Evolutionary conservation across 164 flowering plant genomes (phyloP).

Genomic region (Aristolochia fimbriata): DNA sequence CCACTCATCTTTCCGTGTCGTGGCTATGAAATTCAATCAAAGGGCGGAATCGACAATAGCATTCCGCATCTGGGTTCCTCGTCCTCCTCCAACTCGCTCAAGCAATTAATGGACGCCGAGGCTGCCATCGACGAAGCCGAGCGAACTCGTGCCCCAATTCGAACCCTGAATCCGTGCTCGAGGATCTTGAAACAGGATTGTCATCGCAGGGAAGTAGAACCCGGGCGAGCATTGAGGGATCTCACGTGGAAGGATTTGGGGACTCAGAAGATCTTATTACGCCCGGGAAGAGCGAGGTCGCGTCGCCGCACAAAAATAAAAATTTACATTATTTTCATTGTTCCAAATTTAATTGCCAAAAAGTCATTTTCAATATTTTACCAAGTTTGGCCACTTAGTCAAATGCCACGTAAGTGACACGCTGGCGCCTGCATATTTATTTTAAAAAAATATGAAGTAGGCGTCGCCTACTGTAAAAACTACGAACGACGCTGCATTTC

Average conservation of each 20-base stretch:
- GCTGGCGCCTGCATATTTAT: too few relatives aligned
- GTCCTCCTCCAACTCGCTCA: constrained; percentile 14
- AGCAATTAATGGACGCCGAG: neutral
- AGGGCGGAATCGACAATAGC: constrained; percentile 5
- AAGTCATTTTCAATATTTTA: too few relatives aligned
- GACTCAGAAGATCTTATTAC: constrained; percentile 25
- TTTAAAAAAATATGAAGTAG: too few relatives aligned
- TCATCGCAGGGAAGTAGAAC: too few relatives aligned
- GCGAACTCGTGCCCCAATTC: constrained; percentile 3
- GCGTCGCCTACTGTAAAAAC: too few relatives aligned
- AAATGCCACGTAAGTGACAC: too few relatives aligned
- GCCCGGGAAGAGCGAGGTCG: constrained; percentile 31
- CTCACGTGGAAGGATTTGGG: neutral
- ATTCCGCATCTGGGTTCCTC: constrained; percentile 7
- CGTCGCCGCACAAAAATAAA: too few relatives aligned
- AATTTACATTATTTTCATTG: too few relatives aligned
- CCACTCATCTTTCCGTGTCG: constrained; percentile 17
- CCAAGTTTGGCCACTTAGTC: too few relatives aligned
- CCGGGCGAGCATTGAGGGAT: neutral
- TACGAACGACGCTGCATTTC: too few relatives aligned
- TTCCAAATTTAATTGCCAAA: too few relatives aligned
- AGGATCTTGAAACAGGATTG: constrained; percentile 14
- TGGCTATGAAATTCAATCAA: constrained; percentile 24
- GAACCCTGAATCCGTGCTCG: constrained; percentile 18
- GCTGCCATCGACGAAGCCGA: neutral